Evolutionary conservation across 495 filamentous ascomycete species (phyloP), one percentile per base, ranked within the genome.

Genomic region (Zalerion maritima): DNA sequence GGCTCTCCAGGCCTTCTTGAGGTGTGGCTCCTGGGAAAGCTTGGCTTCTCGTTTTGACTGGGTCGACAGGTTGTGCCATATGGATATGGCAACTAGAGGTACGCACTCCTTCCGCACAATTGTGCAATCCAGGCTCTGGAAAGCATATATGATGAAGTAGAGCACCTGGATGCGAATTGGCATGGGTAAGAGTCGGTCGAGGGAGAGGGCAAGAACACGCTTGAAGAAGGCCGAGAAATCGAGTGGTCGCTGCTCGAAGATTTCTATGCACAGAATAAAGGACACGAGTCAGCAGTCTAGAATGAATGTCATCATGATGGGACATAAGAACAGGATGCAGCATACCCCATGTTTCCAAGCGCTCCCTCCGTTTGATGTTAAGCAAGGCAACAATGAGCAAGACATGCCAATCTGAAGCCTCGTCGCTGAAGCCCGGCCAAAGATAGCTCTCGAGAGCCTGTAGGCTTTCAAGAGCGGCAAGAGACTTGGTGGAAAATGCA

Each of bases 51-150:
- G 38, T 28, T 41, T 41, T 29, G 46, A 41, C 24, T 73, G 67
- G 35, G 68, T 81, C 13, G 78, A 78, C 17, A 99, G 55, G 42
- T 92, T 87, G 41, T 94, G 81, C 89, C 89, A 96, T 42, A 91
- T 81, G 1, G 81, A 79, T 40, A 99, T 92, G 1, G 82, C 85
- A 23, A 99, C 87, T 21, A 99, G 61, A 7, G 89, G 81, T 23
- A 85, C 91, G 55, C 87, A 94, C 59, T 99, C 87, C 46, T 92
- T 96, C 26, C 89, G 70, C 17, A 96, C 79, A 28, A 94, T 64
- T 13, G 64, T 67, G 53, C 77, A 92, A 42, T 99, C 89, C 11
- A 96, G 68, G 14, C 85, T 94, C 54, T 94, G 85, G 50, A 94
- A 96, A 30, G 87, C 81, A 40, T 74, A 71, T 31, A 93, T 85